Conservation (phyloP, 768 basidiomycete species). For the Ramaria rubella region DNA sequence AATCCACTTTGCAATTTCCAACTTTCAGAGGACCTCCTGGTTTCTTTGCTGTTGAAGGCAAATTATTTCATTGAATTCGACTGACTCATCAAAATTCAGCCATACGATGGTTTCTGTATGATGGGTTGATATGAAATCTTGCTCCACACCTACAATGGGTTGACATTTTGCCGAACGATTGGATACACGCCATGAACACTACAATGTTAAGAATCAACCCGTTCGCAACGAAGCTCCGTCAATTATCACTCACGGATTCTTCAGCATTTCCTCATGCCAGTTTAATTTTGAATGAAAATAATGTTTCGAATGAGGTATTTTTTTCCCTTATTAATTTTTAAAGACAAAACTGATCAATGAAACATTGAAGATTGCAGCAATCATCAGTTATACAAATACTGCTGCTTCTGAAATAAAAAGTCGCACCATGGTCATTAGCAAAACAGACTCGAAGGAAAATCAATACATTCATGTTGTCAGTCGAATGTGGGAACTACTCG, state of each 20-base stretch:
- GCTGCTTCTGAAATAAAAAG: not conserved
- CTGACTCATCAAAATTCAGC: slow-evolving; percentile 23
- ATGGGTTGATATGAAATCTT: slow-evolving; percentile 17
- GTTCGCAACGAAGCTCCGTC: slow-evolving; percentile 6
- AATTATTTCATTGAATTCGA: slow-evolving; percentile 28
- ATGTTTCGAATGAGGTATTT: no score
- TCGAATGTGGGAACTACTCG: slow-evolving; percentile 31
- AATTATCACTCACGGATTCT: slow-evolving; percentile 7
- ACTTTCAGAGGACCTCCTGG: slow-evolving; percentile 11
- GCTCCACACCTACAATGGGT: not conserved
- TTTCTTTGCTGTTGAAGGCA: slow-evolving; percentile 25
- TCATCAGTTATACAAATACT: not conserved
- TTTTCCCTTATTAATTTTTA: no score
- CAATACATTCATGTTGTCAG: slow-evolving; percentile 22
- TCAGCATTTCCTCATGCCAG: slow-evolving; percentile 12
- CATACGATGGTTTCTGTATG: slow-evolving; percentile 29
- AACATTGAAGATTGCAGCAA: not conserved
- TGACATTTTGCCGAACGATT: slow-evolving; percentile 7
- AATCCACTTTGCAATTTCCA: slow-evolving; percentile 23
- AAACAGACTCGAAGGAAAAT: not conserved
- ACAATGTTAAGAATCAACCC: slow-evolving; percentile 14
- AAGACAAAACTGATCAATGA: not conserved
- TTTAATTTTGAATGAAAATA: not conserved
- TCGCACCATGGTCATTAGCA: not conserved
- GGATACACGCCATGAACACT: slow-evolving; percentile 11